phyloP scores from a whole-genome alignment of 495 filamentous ascomycete genomes.

The Podospora sp. region DNA sequence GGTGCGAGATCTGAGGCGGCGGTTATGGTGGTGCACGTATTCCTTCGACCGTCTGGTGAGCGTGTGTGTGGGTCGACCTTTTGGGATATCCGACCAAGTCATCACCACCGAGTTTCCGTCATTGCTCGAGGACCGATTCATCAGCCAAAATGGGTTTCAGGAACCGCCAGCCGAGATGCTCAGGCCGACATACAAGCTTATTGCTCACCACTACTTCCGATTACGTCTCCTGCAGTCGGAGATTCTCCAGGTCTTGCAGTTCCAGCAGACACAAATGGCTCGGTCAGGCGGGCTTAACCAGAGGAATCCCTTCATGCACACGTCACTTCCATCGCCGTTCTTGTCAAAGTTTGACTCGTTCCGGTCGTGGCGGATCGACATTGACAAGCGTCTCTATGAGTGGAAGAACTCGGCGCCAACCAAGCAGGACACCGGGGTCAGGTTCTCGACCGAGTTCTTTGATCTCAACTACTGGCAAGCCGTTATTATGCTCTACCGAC shows the following conservation, averaged over 20 bases:
- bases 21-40: constrained; percentile 97
- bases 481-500: constrained; percentile 94
- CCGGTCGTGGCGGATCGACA: constrained; percentile 83
- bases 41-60: constrained; percentile 90
- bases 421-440: constrained; percentile 77
- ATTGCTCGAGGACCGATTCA: constrained; percentile 81
- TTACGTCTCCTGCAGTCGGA: constrained; percentile 92
- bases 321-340: constrained; percentile 80
- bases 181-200: constrained; percentile 80
- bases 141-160: constrained; percentile 71
- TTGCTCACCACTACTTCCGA: constrained; percentile 89
- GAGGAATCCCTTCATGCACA: constrained; percentile 72
- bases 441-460: constrained; percentile 82
- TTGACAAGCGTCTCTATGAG: constrained; percentile 78
- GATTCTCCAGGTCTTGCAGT: constrained; percentile 90
- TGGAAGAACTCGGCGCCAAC: constrained; percentile 85
- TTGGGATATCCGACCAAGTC: constrained; percentile 90
- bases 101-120: constrained; percentile 94
- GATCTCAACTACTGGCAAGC: constrained; percentile 98
- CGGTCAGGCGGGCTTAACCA: constrained; percentile 58
- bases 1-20: constrained; percentile 80
- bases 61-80: constrained; percentile 88
- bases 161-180: constrained; percentile 50
- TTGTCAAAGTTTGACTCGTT: constrained; percentile 82
- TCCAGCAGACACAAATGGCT: constrained; percentile 74